These are phyloP conservation scores for Vitellaria paradoxa DNA, from an alignment of 179 eudicot genomes.

Conservation along the genomic window DNA sequence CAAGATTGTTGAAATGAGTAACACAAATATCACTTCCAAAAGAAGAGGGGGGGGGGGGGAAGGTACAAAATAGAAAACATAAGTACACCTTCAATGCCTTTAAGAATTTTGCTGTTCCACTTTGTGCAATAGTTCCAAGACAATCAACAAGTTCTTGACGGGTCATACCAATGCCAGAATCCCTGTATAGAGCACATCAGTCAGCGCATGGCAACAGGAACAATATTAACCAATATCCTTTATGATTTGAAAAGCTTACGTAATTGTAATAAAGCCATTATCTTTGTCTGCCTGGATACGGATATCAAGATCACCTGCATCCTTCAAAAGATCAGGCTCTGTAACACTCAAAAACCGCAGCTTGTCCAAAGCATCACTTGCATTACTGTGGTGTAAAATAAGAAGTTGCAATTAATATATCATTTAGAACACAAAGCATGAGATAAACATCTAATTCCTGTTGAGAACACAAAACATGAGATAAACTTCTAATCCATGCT, in stretches of 20 bases:
- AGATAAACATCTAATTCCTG: neutral
- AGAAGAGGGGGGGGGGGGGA: neutral
- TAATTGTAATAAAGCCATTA: slow-evolving; percentile 79
- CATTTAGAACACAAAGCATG: too few species aligned
- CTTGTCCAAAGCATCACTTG: slow-evolving; percentile 99
- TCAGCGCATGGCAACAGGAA: neutral
- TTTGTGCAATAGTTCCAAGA: slow-evolving; percentile 97
- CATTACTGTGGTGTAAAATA: slow-evolving; percentile 55
- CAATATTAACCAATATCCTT: neutral
- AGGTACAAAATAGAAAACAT: neutral
- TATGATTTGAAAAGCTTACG: slow-evolving; percentile 40
- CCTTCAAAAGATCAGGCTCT: slow-evolving; percentile 66
- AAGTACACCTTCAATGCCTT: slow-evolving; percentile 75
- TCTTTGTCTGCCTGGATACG: slow-evolving; percentile 86
- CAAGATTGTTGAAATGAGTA: neutral
- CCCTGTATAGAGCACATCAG: slow-evolving; percentile 43
- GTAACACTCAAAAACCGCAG: slow-evolving; percentile 92
- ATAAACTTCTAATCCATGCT: neutral
- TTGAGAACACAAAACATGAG: neutral
- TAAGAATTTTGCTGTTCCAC: slow-evolving; percentile 97
- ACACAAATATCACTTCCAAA: neutral
- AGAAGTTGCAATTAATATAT: too few species aligned
- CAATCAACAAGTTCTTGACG: slow-evolving; percentile 89
- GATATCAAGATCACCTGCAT: slow-evolving; percentile 75
- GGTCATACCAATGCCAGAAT: slow-evolving; percentile 97